phyloP scores from a whole-genome alignment of 306 rosid species.

The Sphenostylis stenocarpa region DNA sequence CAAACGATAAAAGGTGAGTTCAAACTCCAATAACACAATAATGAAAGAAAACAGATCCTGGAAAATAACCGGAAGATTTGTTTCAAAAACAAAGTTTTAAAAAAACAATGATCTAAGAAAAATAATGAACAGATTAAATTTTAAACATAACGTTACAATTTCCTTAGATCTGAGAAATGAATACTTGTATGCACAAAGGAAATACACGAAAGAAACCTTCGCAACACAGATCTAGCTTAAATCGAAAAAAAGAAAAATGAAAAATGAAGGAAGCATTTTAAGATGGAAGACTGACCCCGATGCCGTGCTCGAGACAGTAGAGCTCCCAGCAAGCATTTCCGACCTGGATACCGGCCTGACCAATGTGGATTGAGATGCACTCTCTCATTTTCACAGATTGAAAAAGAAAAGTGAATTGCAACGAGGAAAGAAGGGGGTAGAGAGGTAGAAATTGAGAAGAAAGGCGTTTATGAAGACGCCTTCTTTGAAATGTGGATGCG shows the following conservation, averaged over 20 bases:
- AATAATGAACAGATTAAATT: background rate
- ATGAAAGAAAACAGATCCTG: no score
- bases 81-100: no score
- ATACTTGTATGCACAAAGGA: background rate
- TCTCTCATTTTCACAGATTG: conserved; percentile 64
- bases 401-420: background rate
- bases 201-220: background rate
- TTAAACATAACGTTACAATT: background rate
- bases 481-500: conserved; percentile 25
- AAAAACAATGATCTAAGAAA: background rate
- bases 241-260: background rate
- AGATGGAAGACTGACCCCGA: conserved; percentile 51
- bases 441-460: background rate
- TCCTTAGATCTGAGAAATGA: background rate
- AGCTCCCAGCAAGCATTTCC: conserved; percentile 99
- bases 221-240: conserved; percentile 1
- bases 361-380: conserved; percentile 93
- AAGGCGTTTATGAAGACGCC: conserved; percentile 94
- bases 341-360: conserved; percentile 97
- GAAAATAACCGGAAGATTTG: no score
- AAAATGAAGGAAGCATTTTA: no score
- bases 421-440: background rate
- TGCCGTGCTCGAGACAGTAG: conserved; percentile 92
- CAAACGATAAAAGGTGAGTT: background rate
- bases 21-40: background rate